phyloP scores from a whole-genome alignment of 2,329 filamentous ascomycete genomes.

The Cladophialophora immunda region DNA sequence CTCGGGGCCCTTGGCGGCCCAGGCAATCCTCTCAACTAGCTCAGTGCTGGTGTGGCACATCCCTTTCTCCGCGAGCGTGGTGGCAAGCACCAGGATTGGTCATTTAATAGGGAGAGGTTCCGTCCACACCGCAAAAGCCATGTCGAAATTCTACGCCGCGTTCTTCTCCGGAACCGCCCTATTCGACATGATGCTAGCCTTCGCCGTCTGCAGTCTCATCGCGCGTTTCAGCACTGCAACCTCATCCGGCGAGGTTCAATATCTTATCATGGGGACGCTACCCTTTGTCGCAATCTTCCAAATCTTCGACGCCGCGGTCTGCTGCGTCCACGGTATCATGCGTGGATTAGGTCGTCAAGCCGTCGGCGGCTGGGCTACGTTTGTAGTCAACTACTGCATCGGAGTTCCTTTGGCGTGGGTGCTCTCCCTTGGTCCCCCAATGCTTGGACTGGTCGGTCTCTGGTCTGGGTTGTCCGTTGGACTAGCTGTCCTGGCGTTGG shows the following conservation, averaged over 20 bases:
- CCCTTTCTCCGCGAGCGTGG: conserved; percentile 82
- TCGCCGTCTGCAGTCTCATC: conserved; percentile 69
- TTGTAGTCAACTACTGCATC: conserved; percentile 78
- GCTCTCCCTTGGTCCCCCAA: conserved; percentile 27
- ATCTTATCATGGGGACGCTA: conserved; percentile 68
- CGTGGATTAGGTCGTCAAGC: conserved; percentile 80
- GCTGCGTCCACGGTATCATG: conserved; percentile 76
- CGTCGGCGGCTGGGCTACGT: conserved; percentile 79
- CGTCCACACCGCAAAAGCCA: conserved; percentile 64
- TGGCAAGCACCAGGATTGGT: conserved; percentile 79
- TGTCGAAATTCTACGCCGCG: conserved; percentile 72
- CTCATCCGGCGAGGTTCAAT: conserved; percentile 61
- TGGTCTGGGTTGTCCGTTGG: conserved; percentile 27
- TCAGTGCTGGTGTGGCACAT: conserved; percentile 65
- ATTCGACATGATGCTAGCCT: conserved; percentile 73
- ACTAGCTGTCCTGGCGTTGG: conserved; percentile 9
- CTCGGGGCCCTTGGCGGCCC: conserved; percentile 69
- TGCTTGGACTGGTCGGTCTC: conserved; percentile 23
- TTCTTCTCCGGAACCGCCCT: conserved; percentile 70
- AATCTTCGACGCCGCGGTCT: conserved; percentile 76
- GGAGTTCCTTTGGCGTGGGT: conserved; percentile 46
- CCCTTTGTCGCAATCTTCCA: conserved; percentile 81
- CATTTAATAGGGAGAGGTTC: conserved; percentile 79
- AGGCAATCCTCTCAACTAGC: conserved; percentile 74
- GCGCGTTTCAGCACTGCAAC: conserved; percentile 74